Conservation (phyloP, 2,329 filamentous ascomycete species). For the Nigrospora oryzae region DNA sequence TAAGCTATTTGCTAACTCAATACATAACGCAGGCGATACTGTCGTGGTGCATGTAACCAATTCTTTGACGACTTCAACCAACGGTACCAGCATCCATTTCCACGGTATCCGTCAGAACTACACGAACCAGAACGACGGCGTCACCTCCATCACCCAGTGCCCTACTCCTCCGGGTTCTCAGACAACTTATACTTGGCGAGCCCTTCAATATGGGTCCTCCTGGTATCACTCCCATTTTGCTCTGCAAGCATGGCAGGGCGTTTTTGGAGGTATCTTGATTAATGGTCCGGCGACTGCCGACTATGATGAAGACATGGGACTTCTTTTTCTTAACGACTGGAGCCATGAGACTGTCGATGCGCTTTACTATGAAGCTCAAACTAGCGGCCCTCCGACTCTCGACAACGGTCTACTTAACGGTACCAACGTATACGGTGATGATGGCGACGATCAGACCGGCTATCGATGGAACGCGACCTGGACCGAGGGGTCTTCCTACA, state of each 20-base stretch:
- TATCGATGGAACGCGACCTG: conserved; percentile 28
- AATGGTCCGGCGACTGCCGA: conserved; percentile 48
- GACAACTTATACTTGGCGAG: conserved; percentile 49
- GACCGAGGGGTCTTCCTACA: conserved; percentile 30
- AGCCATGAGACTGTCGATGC: conserved; percentile 33
- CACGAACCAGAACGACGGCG: conserved; percentile 48
- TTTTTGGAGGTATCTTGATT: conserved; percentile 53
- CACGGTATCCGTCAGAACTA: conserved; percentile 52
- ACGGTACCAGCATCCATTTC: conserved; percentile 55
- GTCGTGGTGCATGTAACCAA: conserved; percentile 46
- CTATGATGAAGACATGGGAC: conserved; percentile 57
- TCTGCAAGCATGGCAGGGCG: conserved; percentile 40
- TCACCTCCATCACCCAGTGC: conserved; percentile 39
- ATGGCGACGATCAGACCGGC: conserved; percentile 21
- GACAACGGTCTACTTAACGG: conserved; percentile 33
- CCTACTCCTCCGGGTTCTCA: conserved; percentile 40
- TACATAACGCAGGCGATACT: not conserved
- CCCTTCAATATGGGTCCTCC: conserved; percentile 42
- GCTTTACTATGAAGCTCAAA: conserved; percentile 20
- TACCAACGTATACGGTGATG: conserved; percentile 19
- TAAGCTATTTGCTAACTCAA: too few relatives aligned
- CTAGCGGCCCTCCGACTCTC: conserved; percentile 23
- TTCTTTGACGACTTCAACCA: conserved; percentile 26
- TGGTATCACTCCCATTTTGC: conserved; percentile 57
- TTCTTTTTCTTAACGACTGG: conserved; percentile 52